Conservation (phyloP, 352 stramenopile genomes). For the Globisporangium rhizosaccharum region DNA sequence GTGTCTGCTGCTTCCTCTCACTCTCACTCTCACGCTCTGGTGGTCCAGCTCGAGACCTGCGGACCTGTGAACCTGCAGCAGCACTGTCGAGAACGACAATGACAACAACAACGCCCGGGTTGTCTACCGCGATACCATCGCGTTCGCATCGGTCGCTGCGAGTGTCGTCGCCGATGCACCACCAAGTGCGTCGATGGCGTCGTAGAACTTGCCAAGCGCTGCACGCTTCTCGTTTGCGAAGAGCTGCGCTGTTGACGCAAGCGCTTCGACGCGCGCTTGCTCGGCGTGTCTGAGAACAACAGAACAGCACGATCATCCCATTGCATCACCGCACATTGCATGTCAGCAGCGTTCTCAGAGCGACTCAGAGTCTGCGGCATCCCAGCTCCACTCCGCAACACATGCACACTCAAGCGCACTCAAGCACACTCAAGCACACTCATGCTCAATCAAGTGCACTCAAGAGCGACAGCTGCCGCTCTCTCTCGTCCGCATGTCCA, state of each 20-base stretch:
- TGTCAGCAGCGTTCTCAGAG: background rate
- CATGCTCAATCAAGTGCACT: background rate
- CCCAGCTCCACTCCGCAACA: background rate
- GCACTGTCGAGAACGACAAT: no score
- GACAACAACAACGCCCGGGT: no score
- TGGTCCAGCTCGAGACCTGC: no score
- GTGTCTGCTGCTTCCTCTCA: no score
- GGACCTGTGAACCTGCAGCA: no score
- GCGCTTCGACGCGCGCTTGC: constrained; percentile 12
- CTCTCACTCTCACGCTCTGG: no score
- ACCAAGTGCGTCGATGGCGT: constrained; percentile 11
- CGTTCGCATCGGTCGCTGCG: no score
- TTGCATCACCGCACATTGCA: background rate
- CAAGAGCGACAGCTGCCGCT: no score
- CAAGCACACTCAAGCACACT: background rate
- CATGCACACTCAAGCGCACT: background rate
- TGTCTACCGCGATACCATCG: no score
- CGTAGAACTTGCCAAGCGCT: constrained; percentile 16
- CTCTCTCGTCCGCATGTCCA: no score
- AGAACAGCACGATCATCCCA: background rate
- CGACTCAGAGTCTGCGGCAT: no score
- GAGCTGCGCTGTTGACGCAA: constrained; percentile 18
- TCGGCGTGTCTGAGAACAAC: constrained; percentile 15
- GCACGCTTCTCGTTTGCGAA: constrained; percentile 27
- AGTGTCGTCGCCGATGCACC: background rate